Evolutionary conservation across 2,329 filamentous ascomycete species (phyloP).

Genomic region (Nigrospora osmanthi): DNA sequence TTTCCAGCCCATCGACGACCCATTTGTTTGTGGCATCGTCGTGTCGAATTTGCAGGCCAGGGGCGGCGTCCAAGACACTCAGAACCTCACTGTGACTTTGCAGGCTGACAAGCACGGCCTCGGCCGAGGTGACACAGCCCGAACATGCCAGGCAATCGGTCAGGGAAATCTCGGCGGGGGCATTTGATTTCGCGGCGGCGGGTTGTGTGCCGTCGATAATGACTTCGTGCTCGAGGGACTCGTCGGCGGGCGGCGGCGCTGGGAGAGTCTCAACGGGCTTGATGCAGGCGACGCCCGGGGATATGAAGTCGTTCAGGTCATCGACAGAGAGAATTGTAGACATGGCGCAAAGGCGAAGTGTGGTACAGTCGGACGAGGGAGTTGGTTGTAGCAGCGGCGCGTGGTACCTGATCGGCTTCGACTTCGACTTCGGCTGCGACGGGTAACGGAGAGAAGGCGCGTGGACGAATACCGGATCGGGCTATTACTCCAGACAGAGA

Average conservation of each 20-base stretch:
- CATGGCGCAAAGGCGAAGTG: conserved; percentile 46
- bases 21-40: conserved; percentile 24
- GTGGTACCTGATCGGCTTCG: no score
- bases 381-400: background rate
- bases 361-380: background rate
- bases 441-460: no score
- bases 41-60: conserved; percentile 33
- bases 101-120: conserved; percentile 90
- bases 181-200: conserved; percentile 39
- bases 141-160: conserved; percentile 97
- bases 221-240: conserved; percentile 65
- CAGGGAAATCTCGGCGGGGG: conserved; percentile 85
- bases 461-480: no score
- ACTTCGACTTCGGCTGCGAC: no score
- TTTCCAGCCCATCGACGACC: conserved; percentile 42
- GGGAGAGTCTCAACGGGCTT: conserved; percentile 94
- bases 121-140: conserved; percentile 93
- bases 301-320: conserved; percentile 98
- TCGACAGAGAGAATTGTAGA: conserved; percentile 95
- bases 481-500: background rate
- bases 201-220: conserved; percentile 77
- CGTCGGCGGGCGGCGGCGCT: conserved; percentile 37
- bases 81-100: conserved; percentile 93
- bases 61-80: conserved; percentile 64
- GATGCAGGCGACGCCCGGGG: conserved; percentile 93